Evolutionary conservation across 441 rosid genomes (phyloP).

Genomic region (Mallotus repandus): DNA sequence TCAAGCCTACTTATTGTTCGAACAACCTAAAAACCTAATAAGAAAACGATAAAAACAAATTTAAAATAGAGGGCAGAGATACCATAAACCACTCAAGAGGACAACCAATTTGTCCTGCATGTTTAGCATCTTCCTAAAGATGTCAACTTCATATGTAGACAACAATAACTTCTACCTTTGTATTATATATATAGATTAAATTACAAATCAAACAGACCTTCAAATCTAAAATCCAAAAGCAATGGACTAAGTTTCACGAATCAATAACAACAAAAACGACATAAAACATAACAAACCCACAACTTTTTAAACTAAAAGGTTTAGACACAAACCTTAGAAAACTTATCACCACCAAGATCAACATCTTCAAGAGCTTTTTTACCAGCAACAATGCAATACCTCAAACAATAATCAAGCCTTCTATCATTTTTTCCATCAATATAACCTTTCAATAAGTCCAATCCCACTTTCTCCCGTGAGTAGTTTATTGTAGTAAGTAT

Average conservation of each 20-base stretch:
- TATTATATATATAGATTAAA: background rate
- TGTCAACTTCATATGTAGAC: background rate
- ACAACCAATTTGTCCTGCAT: slow-evolving; percentile 6
- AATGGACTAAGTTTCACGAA: no score
- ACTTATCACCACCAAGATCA: no score
- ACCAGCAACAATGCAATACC: no score
- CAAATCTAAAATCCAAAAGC: slow-evolving; percentile 15
- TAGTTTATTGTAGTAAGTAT: slow-evolving; percentile 74
- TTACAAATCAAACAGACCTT: background rate
- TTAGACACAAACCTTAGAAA: no score
- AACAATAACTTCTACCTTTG: background rate
- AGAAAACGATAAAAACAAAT: background rate
- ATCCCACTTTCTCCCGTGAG: slow-evolving; percentile 90
- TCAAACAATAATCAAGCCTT: no score
- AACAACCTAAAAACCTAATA: background rate
- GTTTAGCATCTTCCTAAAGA: slow-evolving; percentile 10
- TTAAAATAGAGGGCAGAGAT: slow-evolving; percentile 1
- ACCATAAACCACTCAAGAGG: background rate
- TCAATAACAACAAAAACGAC: no score
- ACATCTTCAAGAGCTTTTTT: no score
- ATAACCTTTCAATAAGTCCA: slow-evolving; percentile 77
- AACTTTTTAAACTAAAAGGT: no score
- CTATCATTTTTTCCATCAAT: no score
- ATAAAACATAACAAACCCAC: no score
- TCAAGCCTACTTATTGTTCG: slow-evolving; percentile 3